These are phyloP conservation scores for Xylaria digitata DNA, from an alignment of 2,329 filamentous ascomycete species.

Conservation along the genomic window DNA sequence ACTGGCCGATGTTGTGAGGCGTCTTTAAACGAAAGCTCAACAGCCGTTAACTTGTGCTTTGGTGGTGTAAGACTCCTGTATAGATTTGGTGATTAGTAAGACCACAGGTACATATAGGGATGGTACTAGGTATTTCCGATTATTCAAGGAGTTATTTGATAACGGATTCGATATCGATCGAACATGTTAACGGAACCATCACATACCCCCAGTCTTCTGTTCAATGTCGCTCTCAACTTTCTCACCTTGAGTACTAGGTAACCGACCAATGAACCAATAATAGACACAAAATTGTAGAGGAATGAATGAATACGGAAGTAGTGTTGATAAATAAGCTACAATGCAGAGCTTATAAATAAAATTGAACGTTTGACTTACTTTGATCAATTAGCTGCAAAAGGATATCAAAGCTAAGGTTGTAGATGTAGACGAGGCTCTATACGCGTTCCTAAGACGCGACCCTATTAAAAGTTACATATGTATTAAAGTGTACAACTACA, in stretches of 20 bases:
- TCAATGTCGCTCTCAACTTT: neutral
- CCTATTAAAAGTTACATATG: constrained; percentile 44
- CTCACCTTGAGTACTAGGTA: neutral
- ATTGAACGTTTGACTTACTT: constrained; percentile 1
- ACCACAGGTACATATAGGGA: too few relatives aligned
- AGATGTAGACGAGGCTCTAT: constrained; percentile 18
- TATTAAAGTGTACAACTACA: too few relatives aligned
- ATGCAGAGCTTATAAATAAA: neutral
- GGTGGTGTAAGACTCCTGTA: neutral
- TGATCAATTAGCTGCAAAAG: neutral
- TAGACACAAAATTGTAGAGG: neutral
- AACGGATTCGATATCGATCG: neutral
- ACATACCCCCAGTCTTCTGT: neutral
- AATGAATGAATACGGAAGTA: neutral
- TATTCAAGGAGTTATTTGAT: neutral
- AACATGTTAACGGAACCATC: neutral
- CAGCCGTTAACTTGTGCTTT: neutral
- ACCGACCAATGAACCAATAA: neutral
- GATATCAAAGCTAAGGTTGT: neutral
- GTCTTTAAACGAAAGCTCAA: neutral
- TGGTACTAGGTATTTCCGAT: too few relatives aligned
- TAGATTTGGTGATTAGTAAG: neutral
- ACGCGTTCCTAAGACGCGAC: constrained; percentile 46
- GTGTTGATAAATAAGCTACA: too few relatives aligned
- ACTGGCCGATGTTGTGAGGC: neutral